Conservation (phyloP, 208 protist genomes). For the Trypanosomatidae sp. region DNA sequence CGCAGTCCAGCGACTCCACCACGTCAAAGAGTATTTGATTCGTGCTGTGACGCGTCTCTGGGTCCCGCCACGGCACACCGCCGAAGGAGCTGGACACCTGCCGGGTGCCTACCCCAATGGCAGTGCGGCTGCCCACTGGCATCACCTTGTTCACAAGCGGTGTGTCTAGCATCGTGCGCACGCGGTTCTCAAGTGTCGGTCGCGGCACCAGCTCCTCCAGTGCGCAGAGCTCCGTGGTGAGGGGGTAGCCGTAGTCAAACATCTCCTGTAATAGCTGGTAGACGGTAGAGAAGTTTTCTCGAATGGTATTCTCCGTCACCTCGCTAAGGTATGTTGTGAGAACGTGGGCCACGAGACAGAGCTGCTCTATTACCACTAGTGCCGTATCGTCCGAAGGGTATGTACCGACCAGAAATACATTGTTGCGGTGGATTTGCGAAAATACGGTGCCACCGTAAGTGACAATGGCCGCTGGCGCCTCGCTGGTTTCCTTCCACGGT, state of each 20-base stretch:
- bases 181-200: slow-evolving; percentile 82
- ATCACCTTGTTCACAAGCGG: slow-evolving; percentile 29
- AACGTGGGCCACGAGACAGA: slow-evolving; percentile 58
- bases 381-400: slow-evolving; percentile 64
- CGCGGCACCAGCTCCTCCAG: slow-evolving; percentile 88
- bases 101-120: slow-evolving; percentile 23
- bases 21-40: slow-evolving; percentile 95
- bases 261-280: slow-evolving; percentile 94
- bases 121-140: slow-evolving; percentile 10
- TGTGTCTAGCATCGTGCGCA: slow-evolving; percentile 71
- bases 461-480: slow-evolving; percentile 55
- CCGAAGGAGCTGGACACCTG: slow-evolving; percentile 10
- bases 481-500: slow-evolving; percentile 24
- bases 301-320: slow-evolving; percentile 73
- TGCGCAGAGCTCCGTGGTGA: slow-evolving; percentile 82
- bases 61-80: slow-evolving; percentile 81
- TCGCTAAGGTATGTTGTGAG: slow-evolving; percentile 80
- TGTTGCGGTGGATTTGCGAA: slow-evolving; percentile 66
- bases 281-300: slow-evolving; percentile 90
- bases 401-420: slow-evolving; percentile 77
- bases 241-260: slow-evolving; percentile 91
- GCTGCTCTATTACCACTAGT: slow-evolving; percentile 75
- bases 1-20: slow-evolving; percentile 82
- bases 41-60: slow-evolving; percentile 55
- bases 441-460: slow-evolving; percentile 61